Percentiles rank a stretch among this genome's conserved stretches.
phyloP scores from a whole-genome alignment of 208 protist species.

The Crithidia thermophila region DNA sequence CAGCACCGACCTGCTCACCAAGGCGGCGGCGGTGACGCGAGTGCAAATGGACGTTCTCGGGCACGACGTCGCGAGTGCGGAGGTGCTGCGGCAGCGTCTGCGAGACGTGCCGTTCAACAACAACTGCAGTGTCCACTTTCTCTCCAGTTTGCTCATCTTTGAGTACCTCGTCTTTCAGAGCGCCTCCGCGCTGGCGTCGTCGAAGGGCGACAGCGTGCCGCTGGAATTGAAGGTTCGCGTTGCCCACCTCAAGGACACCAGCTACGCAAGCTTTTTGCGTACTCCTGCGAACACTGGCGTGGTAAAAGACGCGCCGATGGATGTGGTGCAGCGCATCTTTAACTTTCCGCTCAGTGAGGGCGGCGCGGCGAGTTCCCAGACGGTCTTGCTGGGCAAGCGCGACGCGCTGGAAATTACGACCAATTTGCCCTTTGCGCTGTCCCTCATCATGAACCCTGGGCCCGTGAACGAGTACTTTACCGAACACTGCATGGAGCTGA shows the following conservation, averaged over 20 bases:
- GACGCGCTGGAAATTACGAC: conserved; percentile 83
- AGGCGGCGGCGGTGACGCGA: conserved; percentile 12
- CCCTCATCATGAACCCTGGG: conserved; percentile 73
- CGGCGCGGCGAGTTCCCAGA: neutral
- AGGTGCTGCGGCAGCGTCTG: conserved; percentile 17
- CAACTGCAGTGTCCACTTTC: conserved; percentile 61
- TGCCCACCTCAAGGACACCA: conserved; percentile 23
- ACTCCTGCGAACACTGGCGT: conserved; percentile 20
- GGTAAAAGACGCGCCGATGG: conserved; percentile 31
- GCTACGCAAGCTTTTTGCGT: conserved; percentile 45
- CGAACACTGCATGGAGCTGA: conserved; percentile 57
- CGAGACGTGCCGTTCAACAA: conserved; percentile 42
- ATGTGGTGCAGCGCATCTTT: conserved; percentile 43
- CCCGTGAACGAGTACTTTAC: conserved; percentile 84
- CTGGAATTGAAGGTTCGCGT: neutral
- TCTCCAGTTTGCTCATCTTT: conserved; percentile 67
- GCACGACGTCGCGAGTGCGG: neutral
- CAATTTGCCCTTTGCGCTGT: conserved; percentile 85
- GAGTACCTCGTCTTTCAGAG: conserved; percentile 71
- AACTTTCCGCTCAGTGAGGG: neutral
- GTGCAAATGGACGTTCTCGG: conserved; percentile 4
- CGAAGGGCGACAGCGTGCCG: neutral
- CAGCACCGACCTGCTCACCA: conserved; percentile 22
- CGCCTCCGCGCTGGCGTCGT: conserved; percentile 24
- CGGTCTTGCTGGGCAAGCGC: conserved; percentile 30